Conservation (phyloP, 345 rosid species). For the Hibiscus tridactylites region DNA sequence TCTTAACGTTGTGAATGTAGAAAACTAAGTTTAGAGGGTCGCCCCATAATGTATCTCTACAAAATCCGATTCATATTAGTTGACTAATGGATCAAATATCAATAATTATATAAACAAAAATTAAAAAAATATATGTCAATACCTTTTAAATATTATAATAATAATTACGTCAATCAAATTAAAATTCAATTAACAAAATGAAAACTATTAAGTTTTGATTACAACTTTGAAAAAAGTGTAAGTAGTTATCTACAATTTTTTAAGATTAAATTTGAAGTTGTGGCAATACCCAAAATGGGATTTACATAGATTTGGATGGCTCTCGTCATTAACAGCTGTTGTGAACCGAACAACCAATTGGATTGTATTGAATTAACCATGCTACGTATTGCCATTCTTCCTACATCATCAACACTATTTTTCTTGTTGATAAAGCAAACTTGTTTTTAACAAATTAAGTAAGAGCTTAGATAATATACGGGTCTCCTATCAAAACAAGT, state of each 20-base stretch:
- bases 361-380: slow-evolving; percentile 28
- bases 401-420: slow-evolving; percentile 5
- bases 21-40: no score
- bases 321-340: slow-evolving; percentile 22
- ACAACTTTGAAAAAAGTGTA: not conserved
- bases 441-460: not conserved
- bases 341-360: slow-evolving; percentile 24
- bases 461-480: slow-evolving; percentile 17
- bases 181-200: not conserved
- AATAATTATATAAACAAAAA: no score
- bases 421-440: slow-evolving; percentile 35
- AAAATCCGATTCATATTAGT: no score
- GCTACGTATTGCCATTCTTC: slow-evolving; percentile 31
- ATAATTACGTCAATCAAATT: no score
- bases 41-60: no score
- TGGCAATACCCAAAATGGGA: not conserved
- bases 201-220: not conserved
- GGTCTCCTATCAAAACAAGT: not conserved
- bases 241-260: no score
- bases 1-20: no score
- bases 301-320: not conserved
- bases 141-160: no score
- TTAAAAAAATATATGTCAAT: no score
- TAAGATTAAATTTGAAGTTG: slow-evolving; percentile 19
- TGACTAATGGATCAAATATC: no score